Evolutionary conservation across 441 rosid genomes (phyloP), one percentile per base, ranked within the genome.

Genomic region (Gossypium schwendimanii): DNA sequence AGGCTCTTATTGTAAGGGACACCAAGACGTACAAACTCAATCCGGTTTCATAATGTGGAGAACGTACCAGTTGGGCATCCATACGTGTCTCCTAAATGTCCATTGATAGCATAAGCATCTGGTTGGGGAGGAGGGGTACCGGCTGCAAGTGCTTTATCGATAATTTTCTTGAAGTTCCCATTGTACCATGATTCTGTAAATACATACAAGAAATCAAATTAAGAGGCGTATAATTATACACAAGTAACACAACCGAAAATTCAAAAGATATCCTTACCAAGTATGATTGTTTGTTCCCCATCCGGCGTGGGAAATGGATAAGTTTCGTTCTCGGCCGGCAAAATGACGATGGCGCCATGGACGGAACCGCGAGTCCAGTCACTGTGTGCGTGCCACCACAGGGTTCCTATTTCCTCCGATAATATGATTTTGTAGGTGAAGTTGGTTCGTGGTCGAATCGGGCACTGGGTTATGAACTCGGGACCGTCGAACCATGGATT

Each of bases 331-430:
- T 44, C 49, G 1, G 39, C 59, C 1, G 94, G 92, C 50, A 76
- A 72, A 1, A 90, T 28, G 3, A 83, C 76, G 1, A 90, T 81
- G 20, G 87, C 85, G 4, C 94, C 92, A 28, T 89, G 81, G n/a
- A 86, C 85, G 0, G 91, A 84, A 0, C 85, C 88, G 8, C 92
- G 73, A 0, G 86, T 41, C 89, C 90, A 87, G 3, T 82, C 84
- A 63, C 87, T 88, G 39, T 88, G 93, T 0, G 93, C 87, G 10
- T 88, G 91, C 93, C 93, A 89, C 93, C 89, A 87, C 0, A 88
- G 64, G 1, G 92, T 88, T 36, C 91, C 81, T 26, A 84, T 89
- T 75, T 89, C 94, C 0, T 20, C 41, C 2, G 88, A 78, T 55
- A 88, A 76, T 61, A 80, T 72, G 2, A 89, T 73, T 73, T 81